A percentile compares a stretch with the other conserved stretches of the same genome.
Evolutionary conservation across 345 rosid genomes (phyloP).

Genomic region (Firmiana major): DNA sequence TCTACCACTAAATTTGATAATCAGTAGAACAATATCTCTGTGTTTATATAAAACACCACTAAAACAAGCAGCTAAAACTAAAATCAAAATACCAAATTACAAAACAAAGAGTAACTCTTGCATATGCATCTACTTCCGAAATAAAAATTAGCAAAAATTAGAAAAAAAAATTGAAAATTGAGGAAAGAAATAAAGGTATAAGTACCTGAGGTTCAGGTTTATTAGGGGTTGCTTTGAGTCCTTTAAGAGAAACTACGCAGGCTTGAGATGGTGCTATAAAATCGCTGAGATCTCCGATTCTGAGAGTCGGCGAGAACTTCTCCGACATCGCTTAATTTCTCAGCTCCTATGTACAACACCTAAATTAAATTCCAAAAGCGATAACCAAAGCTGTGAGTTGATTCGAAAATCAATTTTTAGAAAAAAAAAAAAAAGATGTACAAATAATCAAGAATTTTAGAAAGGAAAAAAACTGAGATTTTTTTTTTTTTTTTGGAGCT

Average conservation of each 20-base stretch:
- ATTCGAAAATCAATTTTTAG: not conserved
- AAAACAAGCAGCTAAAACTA: not conserved
- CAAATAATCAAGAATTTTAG: too few relatives aligned
- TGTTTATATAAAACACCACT: not conserved
- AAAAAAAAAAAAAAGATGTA: not conserved
- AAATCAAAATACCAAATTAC: not conserved
- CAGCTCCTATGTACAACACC: not conserved
- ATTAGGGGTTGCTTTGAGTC: constrained; percentile 39
- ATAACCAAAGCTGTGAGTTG: not conserved
- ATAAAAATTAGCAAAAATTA: not conserved
- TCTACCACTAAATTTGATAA: not conserved
- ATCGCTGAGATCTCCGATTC: constrained; percentile 92
- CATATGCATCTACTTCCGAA: not conserved
- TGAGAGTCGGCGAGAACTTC: constrained; percentile 77
- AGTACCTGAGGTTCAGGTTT: constrained; percentile 54
- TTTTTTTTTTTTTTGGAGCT: not conserved
- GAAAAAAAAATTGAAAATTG: not conserved
- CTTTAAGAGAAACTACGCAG: constrained; percentile 69
- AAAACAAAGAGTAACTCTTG: not conserved
- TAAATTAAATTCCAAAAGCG: not conserved
- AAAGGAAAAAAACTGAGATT: not conserved
- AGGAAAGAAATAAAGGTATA: not conserved
- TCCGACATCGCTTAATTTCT: constrained; percentile 55
- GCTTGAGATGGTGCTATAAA: constrained; percentile 95
- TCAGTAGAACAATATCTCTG: not conserved